Evolutionary conservation across 2,329 filamentous ascomycete genomes (phyloP).

Genomic region (Amesomyces nigricolor): DNA sequence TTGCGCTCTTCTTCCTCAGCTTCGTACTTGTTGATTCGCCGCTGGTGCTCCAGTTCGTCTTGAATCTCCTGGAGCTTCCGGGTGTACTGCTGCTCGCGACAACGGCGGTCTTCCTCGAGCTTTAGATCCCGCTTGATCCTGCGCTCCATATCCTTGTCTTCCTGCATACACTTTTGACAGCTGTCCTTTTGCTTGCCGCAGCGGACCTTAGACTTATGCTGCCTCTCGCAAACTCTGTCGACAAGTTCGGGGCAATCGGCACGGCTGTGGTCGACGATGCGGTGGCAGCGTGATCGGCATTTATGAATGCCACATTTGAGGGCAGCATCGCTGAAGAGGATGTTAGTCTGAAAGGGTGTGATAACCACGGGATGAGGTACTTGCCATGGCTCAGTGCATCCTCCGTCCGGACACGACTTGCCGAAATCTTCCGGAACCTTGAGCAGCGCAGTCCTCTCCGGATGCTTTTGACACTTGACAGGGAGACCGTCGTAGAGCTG

Average conservation of each 20-base stretch:
- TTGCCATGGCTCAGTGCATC: conserved; percentile 60
- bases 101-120: conserved; percentile 44
- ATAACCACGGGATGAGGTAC: background rate
- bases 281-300: conserved; percentile 59
- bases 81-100: conserved; percentile 41
- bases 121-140: conserved; percentile 42
- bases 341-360: background rate
- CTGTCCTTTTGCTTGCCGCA: conserved; percentile 39
- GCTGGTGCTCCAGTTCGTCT: conserved; percentile 48
- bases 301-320: conserved; percentile 54
- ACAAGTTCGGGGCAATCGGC: conserved; percentile 33
- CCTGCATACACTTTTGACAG: conserved; percentile 49
- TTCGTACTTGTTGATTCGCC: conserved; percentile 38
- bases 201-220: conserved; percentile 42
- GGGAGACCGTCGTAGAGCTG: conserved; percentile 57
- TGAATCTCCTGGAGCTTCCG: conserved; percentile 43
- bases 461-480: conserved; percentile 56
- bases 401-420: conserved; percentile 59
- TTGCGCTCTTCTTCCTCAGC: conserved; percentile 41
- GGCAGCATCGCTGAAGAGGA: conserved; percentile 37
- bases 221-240: conserved; percentile 43
- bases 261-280: conserved; percentile 52
- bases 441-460: conserved; percentile 42
- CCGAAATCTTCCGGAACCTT: conserved; percentile 53
- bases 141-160: conserved; percentile 42